A percentile compares a stretch with the other conserved stretches of the same genome.
Conservation (phyloP, 768 basidiomycete genomes). For the Mycena alexandri region DNA sequence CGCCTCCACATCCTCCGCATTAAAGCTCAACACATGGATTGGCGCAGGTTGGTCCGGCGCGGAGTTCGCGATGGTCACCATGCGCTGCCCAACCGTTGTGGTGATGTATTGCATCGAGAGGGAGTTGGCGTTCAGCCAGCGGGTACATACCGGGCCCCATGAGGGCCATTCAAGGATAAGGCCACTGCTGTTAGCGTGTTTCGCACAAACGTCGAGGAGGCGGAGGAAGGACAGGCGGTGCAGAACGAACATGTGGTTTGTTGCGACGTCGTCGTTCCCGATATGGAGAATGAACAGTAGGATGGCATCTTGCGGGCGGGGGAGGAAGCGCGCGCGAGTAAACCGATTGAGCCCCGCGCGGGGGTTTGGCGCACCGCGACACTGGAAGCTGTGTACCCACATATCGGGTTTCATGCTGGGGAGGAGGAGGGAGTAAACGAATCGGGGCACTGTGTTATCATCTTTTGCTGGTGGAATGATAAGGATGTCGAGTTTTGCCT, state of each 20-base stretch:
- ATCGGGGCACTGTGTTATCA: background rate
- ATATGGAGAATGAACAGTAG: slow-evolving; percentile 9
- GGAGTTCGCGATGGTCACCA: slow-evolving; percentile 23
- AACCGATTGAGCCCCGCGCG: no score
- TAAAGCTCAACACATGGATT: slow-evolving; percentile 26
- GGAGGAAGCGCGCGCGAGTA: no score
- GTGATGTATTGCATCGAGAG: slow-evolving; percentile 29
- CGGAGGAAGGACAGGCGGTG: background rate
- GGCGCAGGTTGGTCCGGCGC: slow-evolving; percentile 16
- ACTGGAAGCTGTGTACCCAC: background rate
- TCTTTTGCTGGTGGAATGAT: slow-evolving; percentile 1
- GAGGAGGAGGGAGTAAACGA: background rate
- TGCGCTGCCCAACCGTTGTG: slow-evolving; percentile 18
- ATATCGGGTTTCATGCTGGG: background rate
- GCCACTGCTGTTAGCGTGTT: background rate
- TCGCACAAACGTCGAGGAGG: background rate
- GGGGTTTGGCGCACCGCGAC: no score
- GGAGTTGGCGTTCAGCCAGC: slow-evolving; percentile 20
- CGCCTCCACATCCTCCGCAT: background rate
- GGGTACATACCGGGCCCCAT: slow-evolving; percentile 30
- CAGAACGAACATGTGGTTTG: slow-evolving; percentile 17
- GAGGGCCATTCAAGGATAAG: slow-evolving; percentile 9
- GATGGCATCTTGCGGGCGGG: slow-evolving; percentile 2
- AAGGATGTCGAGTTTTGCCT: slow-evolving; percentile 20
- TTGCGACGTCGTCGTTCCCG: background rate